Percentiles rank a stretch among this genome's conserved stretches.
These are phyloP conservation scores for Lecanosticta acicola DNA, from an alignment of 2,329 filamentous ascomycete genomes.

Conservation along the genomic window DNA sequence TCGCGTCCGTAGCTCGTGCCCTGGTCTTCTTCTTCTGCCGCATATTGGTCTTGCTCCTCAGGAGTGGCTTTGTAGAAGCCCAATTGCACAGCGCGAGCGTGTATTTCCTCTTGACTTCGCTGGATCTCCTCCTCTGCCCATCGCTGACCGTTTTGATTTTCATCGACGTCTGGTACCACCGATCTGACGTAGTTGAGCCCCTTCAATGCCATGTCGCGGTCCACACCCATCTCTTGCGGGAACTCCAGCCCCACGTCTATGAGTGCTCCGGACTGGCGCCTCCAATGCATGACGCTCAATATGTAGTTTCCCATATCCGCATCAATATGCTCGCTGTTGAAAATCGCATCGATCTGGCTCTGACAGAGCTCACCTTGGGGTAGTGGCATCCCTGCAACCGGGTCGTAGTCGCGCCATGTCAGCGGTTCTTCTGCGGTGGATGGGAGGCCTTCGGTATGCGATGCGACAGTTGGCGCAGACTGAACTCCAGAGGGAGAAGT, in stretches of 20 bases:
- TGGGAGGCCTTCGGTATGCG: constrained; percentile 26
- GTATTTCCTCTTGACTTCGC: constrained; percentile 26
- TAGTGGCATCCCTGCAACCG: constrained; percentile 33
- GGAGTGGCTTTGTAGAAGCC: constrained; percentile 30
- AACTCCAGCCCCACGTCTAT: constrained; percentile 34
- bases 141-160: constrained; percentile 28
- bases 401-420: constrained; percentile 37
- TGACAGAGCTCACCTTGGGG: constrained; percentile 27
- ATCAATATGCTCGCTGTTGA: constrained; percentile 27
- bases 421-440: constrained; percentile 15
- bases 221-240: constrained; percentile 23
- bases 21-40: constrained; percentile 23
- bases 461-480: constrained; percentile 20
- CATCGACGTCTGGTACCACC: constrained; percentile 31
- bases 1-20: constrained; percentile 24
- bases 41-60: constrained; percentile 8
- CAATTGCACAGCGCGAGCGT: constrained; percentile 29
- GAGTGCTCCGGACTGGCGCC: constrained; percentile 33
- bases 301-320: constrained; percentile 34
- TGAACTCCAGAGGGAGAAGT: constrained; percentile 17
- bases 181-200: constrained; percentile 32
- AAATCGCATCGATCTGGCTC: constrained; percentile 28
- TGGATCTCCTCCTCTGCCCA: constrained; percentile 34
- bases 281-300: constrained; percentile 34
- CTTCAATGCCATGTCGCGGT: constrained; percentile 25